Evolutionary conservation across 2,329 filamentous ascomycete genomes (phyloP).

Genomic region (Cercospora sojina): DNA sequence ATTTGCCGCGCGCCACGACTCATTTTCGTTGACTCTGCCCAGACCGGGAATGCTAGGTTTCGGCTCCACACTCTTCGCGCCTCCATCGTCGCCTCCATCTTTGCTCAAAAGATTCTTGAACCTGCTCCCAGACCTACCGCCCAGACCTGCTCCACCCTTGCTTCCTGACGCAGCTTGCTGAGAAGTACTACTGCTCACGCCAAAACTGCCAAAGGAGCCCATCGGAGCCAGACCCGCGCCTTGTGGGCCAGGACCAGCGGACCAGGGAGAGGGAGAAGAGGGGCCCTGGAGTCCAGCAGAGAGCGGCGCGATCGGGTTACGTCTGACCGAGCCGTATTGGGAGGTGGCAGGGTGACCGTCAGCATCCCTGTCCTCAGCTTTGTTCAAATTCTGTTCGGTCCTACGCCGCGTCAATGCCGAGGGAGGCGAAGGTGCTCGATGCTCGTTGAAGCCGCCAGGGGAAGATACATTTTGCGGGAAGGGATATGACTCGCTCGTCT

Average conservation of each 20-base stretch:
- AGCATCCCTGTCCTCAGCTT: slow-evolving; percentile 34
- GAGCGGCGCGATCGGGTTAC: slow-evolving; percentile 56
- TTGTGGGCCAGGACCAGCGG: slow-evolving; percentile 53
- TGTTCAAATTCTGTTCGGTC: slow-evolving; percentile 59
- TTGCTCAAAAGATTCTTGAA: slow-evolving; percentile 83
- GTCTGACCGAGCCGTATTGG: slow-evolving; percentile 57
- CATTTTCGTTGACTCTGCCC: slow-evolving; percentile 55
- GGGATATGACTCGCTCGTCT: slow-evolving; percentile 71
- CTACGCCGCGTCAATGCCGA: slow-evolving; percentile 60
- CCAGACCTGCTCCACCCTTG: slow-evolving; percentile 66
- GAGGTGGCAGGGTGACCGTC: slow-evolving; percentile 40
- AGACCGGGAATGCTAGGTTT: slow-evolving; percentile 56
- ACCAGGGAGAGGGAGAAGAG: slow-evolving; percentile 60
- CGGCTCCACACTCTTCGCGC: slow-evolving; percentile 48
- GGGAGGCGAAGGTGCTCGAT: slow-evolving; percentile 59
- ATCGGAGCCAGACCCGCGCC: slow-evolving; percentile 67
- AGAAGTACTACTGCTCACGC: slow-evolving; percentile 51
- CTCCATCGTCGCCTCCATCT: slow-evolving; percentile 65
- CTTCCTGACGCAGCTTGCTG: slow-evolving; percentile 58
- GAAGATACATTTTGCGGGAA: slow-evolving; percentile 56
- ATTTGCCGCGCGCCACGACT: slow-evolving; percentile 46
- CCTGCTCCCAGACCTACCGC: slow-evolving; percentile 72
- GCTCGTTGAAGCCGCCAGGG: slow-evolving; percentile 62
- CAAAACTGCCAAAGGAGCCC: slow-evolving; percentile 89
- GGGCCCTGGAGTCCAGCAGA: slow-evolving; percentile 50